A percentile compares a stretch with the other conserved stretches of the same genome.
Evolutionary conservation across 495 filamentous ascomycete genomes (phyloP).

Genomic region (Podospora bellae-mahoneyi): DNA sequence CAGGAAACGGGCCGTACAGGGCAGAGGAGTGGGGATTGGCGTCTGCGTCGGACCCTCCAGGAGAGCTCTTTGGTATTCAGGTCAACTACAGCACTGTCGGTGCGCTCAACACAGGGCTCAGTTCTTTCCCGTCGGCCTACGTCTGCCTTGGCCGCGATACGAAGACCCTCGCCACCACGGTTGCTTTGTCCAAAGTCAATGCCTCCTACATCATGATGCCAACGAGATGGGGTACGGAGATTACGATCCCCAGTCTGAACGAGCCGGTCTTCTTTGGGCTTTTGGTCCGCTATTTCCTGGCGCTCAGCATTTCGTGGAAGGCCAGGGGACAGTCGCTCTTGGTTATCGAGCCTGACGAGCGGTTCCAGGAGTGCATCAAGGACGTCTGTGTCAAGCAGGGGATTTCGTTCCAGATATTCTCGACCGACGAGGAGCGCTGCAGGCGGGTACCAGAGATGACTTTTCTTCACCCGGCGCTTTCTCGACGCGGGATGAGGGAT

Average conservation of each 20-base stretch:
- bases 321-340: conserved; percentile 11
- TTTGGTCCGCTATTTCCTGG: conserved; percentile 29
- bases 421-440: conserved; percentile 16
- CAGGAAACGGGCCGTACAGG: conserved; percentile 7
- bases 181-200: conserved; percentile 33
- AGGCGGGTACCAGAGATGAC: neutral
- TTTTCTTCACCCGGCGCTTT: conserved; percentile 27
- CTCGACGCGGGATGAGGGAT: conserved; percentile 27
- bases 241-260: conserved; percentile 1
- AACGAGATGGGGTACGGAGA: neutral
- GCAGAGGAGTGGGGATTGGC: conserved; percentile 17
- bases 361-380: conserved; percentile 29
- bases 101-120: conserved; percentile 18
- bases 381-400: conserved; percentile 21
- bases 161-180: conserved; percentile 21
- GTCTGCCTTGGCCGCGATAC: conserved; percentile 35
- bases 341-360: conserved; percentile 36
- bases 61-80: conserved; percentile 20
- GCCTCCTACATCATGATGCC: conserved; percentile 30
- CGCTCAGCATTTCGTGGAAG: conserved; percentile 16
- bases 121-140: conserved; percentile 12
- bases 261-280: conserved; percentile 17
- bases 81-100: conserved; percentile 41
- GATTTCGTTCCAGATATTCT: conserved; percentile 19
- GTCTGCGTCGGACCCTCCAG: neutral